These are phyloP conservation scores for Boletales sp. DNA, from an alignment of 768 basidiomycete genomes.

Conservation along the genomic window DNA sequence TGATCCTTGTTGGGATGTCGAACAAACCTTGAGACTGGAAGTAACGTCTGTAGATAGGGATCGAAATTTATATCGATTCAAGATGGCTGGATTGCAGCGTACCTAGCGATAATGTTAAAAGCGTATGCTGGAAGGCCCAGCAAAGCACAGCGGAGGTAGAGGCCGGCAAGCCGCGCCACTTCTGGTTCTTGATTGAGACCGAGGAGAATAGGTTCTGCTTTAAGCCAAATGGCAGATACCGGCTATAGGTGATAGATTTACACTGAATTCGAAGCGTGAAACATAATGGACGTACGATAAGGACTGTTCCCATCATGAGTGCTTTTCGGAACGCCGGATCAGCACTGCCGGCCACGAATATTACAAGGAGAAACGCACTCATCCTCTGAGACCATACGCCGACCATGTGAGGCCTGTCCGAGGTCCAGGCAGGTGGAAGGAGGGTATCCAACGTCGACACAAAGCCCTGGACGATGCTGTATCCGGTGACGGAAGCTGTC, in stretches of 20 bases:
- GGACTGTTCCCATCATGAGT: constrained; percentile 53
- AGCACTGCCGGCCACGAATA: not conserved
- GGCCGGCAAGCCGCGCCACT: constrained; percentile 70
- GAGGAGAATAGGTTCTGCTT: constrained; percentile 75
- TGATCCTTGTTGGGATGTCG: constrained; percentile 78
- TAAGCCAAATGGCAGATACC: constrained; percentile 75
- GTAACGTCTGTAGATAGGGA: constrained; percentile 33
- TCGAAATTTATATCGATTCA: not conserved
- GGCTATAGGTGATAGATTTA: constrained; percentile 29
- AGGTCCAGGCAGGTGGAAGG: constrained; percentile 94
- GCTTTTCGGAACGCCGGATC: constrained; percentile 34
- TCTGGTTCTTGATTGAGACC: constrained; percentile 77
- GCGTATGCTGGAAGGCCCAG: constrained; percentile 77
- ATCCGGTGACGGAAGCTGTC: constrained; percentile 56
- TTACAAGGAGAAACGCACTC: constrained; percentile 43
- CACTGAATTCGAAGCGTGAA: not conserved
- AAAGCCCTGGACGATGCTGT: constrained; percentile 78
- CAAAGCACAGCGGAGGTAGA: constrained; percentile 74
- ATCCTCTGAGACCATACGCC: constrained; percentile 91
- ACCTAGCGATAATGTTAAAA: constrained; percentile 55
- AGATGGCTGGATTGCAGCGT: not conserved
- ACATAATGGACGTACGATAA: constrained; percentile 50
- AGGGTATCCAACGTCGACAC: constrained; percentile 87
- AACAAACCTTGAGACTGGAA: constrained; percentile 87
- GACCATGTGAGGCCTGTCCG: constrained; percentile 74